phyloP scores from a whole-genome alignment of 805 yeast species.

The Candida ortonii region DNA sequence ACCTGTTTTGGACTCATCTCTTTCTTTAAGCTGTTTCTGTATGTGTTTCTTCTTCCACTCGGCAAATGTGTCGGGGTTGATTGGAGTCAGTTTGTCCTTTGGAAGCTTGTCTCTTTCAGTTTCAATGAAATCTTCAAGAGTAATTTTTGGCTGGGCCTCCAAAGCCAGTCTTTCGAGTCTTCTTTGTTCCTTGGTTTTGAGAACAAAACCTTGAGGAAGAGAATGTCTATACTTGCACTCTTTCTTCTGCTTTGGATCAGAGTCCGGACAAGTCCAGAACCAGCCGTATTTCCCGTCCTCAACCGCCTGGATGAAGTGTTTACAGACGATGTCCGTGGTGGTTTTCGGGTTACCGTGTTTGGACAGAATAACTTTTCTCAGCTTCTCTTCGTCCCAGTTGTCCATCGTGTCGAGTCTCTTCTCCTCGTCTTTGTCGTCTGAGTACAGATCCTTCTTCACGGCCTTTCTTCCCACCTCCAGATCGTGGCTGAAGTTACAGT shows the following conservation, averaged over 20 bases:
- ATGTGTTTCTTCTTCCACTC: conserved; percentile 78
- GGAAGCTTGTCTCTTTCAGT: conserved; percentile 87
- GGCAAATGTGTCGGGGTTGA: conserved; percentile 74
- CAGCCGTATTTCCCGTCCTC: conserved; percentile 98
- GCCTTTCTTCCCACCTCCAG: conserved; percentile 80
- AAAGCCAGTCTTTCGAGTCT: conserved; percentile 81
- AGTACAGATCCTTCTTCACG: conserved; percentile 86
- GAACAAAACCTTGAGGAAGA: conserved; percentile 92
- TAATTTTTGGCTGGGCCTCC: conserved; percentile 82
- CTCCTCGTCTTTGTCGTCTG: conserved; percentile 68
- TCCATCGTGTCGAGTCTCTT: conserved; percentile 79
- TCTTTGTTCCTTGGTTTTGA: conserved; percentile 96
- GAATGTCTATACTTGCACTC: conserved; percentile 94
- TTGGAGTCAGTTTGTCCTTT: conserved; percentile 73
- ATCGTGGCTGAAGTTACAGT: conserved; percentile 94
- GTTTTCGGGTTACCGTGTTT: conserved; percentile 94
- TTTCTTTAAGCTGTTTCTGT: conserved; percentile 47
- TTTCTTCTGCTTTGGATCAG: conserved; percentile 53
- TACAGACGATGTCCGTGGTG: conserved; percentile 93
- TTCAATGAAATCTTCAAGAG: conserved; percentile 93
- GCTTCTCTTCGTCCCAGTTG: conserved; percentile 94
- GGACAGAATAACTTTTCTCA: conserved; percentile 78
- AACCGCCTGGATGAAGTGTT: conserved; percentile 91
- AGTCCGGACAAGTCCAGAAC: conserved; percentile 98
- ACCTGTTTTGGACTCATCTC: conserved; percentile 43